Evolutionary conservation across 768 basidiomycete species (phyloP), one percentile per base, ranked within the genome.

Genomic region (Atractiella rhizophila): DNA sequence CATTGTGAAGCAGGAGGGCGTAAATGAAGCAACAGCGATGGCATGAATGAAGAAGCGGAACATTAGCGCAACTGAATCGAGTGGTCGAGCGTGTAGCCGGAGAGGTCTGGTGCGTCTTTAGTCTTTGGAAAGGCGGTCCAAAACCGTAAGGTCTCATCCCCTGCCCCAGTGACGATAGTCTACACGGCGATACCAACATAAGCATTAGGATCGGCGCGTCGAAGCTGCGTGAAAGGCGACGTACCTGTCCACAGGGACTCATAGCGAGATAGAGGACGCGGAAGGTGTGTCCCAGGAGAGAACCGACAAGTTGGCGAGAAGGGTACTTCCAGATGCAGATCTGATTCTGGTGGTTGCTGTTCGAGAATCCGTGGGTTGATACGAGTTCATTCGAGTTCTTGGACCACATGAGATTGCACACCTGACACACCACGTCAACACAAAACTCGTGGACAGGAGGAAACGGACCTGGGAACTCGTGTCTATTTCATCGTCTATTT

Each of bases 121-220:
- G 48, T 43, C 39, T 54, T 54, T 20, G 79, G 78, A 54, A 98
- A 94, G 0, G 83, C 85, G 57, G 83, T 88, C 88, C 88, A 96
- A 60, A 96, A 96, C 47, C 85, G 61, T 39, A 98, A 61, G 4
- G 88, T 98, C 62, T 96, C 88, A 57, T 98, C 88, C 0, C 88
- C 88, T 0, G 88, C 88, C 13, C 88, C 88, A 0, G 86, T 96
- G 21, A 94, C 91, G 47, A 96, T 94, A 1, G 86, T 96, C 62
- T 88, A 82, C 15, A 86, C 85, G 51, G 91, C 86, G 0, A n/a
- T 21, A 25, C 4, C 8, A 10, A 35, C 11, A 27, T 11, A 4
- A n/a, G 16, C 5, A 3, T 18, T 0, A 16, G 32, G n/a, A 35
- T 28, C 30, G 2, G 24, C 2, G 8, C 10, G 3, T 9, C 15